phyloP scores from a whole-genome alignment of 352 stramenopile genomes.

The Globisporangium echinulatum region DNA sequence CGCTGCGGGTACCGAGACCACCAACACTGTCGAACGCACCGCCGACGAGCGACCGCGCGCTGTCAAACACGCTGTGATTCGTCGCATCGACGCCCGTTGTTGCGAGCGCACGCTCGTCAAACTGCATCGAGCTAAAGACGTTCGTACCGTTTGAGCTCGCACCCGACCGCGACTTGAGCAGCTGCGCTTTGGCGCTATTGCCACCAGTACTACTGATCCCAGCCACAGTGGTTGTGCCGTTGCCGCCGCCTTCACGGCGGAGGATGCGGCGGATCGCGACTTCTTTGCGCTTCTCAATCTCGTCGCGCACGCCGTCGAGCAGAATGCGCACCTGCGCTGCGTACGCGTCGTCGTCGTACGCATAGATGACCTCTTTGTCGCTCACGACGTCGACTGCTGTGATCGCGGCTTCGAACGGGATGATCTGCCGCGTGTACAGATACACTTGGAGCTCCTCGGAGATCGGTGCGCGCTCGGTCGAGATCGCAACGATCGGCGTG shows the following conservation, averaged over 20 bases:
- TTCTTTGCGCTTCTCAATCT: slow-evolving; percentile 72
- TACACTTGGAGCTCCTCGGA: slow-evolving; percentile 77
- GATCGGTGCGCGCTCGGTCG: slow-evolving; percentile 56
- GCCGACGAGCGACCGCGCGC: slow-evolving; percentile 14
- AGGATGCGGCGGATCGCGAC: slow-evolving; percentile 46
- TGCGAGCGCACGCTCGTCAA: slow-evolving; percentile 33
- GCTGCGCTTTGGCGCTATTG: slow-evolving; percentile 20
- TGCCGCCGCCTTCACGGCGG: slow-evolving; percentile 9
- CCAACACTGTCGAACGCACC: background rate
- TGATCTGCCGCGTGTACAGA: slow-evolving; percentile 75
- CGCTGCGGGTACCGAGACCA: slow-evolving; percentile 2
- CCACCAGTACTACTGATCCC: slow-evolving; percentile 32
- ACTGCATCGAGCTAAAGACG: slow-evolving; percentile 33
- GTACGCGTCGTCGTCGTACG: slow-evolving; percentile 72
- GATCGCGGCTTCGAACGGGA: slow-evolving; percentile 71
- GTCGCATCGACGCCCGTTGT: slow-evolving; percentile 20
- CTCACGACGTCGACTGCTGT: slow-evolving; percentile 49
- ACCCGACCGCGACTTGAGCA: slow-evolving; percentile 58
- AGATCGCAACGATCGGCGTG: slow-evolving; percentile 71
- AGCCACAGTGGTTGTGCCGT: slow-evolving; percentile 1
- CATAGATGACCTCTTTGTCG: slow-evolving; percentile 64
- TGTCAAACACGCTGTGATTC: slow-evolving; percentile 22
- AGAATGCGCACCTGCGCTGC: slow-evolving; percentile 67
- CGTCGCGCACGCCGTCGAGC: slow-evolving; percentile 74
- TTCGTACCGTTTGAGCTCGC: slow-evolving; percentile 22